phyloP scores from a whole-genome alignment of 176 grass and related monocot species.

The Microstegium vimineum region DNA sequence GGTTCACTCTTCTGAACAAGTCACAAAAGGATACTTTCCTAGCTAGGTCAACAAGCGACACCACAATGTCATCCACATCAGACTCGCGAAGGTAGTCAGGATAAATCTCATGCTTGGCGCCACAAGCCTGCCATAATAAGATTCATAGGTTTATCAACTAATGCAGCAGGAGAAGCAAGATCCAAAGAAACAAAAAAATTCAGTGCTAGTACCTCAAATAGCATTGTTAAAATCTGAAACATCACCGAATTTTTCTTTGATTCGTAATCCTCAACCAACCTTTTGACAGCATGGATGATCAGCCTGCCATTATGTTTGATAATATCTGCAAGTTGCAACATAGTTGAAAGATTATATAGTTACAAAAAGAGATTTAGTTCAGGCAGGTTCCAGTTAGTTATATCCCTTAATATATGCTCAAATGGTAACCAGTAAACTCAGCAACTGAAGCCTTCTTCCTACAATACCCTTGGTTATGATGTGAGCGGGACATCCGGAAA shows the following conservation, averaged over 20 bases:
- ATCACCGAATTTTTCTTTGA: constrained; percentile 53
- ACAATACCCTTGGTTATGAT: too few species aligned
- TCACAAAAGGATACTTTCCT: constrained; percentile 70
- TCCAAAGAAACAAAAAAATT: neutral
- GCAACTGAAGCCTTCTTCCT: too few species aligned
- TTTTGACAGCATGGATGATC: constrained; percentile 77
- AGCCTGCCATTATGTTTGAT: constrained; percentile 73
- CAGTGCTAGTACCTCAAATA: constrained; percentile 79
- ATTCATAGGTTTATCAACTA: constrained; percentile 21
- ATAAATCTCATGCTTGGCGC: constrained; percentile 74
- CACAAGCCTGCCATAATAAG: constrained; percentile 71
- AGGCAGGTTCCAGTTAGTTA: too few species aligned
- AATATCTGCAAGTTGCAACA: constrained; percentile 55
- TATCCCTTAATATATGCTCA: too few species aligned
- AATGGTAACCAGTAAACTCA: too few species aligned
- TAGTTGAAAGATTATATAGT: too few species aligned
- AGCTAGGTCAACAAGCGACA: constrained; percentile 65
- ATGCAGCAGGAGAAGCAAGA: constrained; percentile 5
- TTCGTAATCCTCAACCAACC: constrained; percentile 73
- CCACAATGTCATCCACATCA: constrained; percentile 74
- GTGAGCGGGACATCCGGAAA: too few species aligned
- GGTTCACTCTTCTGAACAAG: neutral
- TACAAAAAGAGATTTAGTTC: too few species aligned
- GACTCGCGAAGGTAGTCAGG: constrained; percentile 61
- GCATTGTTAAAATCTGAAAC: constrained; percentile 72